Conservation (phyloP, 2,329 filamentous ascomycete genomes). For the Scopulariopsis brevicaulis region DNA sequence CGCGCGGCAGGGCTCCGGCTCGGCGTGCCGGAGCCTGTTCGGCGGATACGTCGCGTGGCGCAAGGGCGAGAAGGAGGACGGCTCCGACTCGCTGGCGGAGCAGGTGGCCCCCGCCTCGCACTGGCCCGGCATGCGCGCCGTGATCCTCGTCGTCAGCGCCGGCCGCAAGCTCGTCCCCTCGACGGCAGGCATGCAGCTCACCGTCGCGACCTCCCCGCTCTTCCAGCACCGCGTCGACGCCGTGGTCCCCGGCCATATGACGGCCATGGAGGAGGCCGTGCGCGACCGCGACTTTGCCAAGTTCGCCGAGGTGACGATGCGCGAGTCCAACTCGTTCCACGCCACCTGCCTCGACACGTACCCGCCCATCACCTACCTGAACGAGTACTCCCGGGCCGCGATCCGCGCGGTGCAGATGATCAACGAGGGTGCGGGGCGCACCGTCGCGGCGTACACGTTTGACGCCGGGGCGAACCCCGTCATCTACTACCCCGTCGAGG, state of each 20-base stretch:
- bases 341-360: constrained; percentile 89
- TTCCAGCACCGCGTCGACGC: constrained; percentile 65
- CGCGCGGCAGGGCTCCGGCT: constrained; percentile 87
- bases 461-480: constrained; percentile 96
- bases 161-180: constrained; percentile 94
- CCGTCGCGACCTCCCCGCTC: constrained; percentile 79
- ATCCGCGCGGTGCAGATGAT: constrained; percentile 83
- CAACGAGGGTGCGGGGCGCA: constrained; percentile 68
- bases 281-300: constrained; percentile 66
- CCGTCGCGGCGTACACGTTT: constrained; percentile 88
- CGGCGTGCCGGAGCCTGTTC: constrained; percentile 85
- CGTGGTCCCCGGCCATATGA: constrained; percentile 77
- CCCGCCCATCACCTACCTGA: constrained; percentile 98
- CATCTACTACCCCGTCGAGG: constrained; percentile 82
- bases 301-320: constrained; percentile 90
- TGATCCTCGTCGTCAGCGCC: constrained; percentile 83
- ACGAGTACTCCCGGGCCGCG: constrained; percentile 80
- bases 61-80: constrained; percentile 63
- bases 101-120: constrained; percentile 80
- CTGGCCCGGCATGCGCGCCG: constrained; percentile 90
- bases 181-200: constrained; percentile 94
- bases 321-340: constrained; percentile 95
- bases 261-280: constrained; percentile 74
- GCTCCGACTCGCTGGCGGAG: constrained; percentile 77
- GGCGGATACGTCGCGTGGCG: constrained; percentile 96